These are phyloP conservation scores for Triadica sebifera DNA, from an alignment of 345 rosid genomes.

Conservation along the genomic window DNA sequence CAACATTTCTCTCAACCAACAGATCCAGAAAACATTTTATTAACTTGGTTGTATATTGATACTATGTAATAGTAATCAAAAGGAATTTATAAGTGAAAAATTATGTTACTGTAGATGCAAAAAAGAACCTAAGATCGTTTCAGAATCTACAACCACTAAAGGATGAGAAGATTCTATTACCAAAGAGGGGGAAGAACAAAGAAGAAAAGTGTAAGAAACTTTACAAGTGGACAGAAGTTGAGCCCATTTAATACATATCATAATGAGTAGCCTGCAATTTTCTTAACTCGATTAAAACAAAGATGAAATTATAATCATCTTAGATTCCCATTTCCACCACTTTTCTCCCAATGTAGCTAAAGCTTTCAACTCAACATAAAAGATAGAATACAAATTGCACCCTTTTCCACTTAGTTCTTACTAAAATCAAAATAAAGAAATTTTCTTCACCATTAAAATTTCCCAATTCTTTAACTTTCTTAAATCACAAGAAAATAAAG, in stretches of 20 bases:
- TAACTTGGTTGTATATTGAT: not conserved
- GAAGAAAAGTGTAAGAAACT: not conserved
- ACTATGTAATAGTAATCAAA: not conserved
- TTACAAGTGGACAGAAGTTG: not conserved
- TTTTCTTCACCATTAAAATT: not conserved
- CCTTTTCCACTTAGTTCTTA: not conserved
- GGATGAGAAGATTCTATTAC: not conserved
- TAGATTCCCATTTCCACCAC: not conserved
- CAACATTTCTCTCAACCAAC: not conserved
- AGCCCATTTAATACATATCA: not conserved
- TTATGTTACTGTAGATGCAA: not conserved
- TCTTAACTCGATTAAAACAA: not conserved
- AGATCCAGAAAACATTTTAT: not conserved
- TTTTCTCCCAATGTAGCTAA: too few relatives aligned
- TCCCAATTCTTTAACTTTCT: constrained; percentile 3
- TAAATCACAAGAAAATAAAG: not conserved
- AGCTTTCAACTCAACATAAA: not conserved
- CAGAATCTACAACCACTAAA: not conserved
- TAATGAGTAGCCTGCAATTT: not conserved
- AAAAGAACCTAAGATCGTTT: not conserved
- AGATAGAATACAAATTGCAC: not conserved
- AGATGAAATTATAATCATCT: not conserved
- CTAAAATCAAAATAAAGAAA: not conserved
- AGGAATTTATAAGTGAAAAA: not conserved
- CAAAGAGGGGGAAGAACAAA: not conserved